Conservation (phyloP, 331 rosid genomes). For the Rhamnella rubrinervis region DNA sequence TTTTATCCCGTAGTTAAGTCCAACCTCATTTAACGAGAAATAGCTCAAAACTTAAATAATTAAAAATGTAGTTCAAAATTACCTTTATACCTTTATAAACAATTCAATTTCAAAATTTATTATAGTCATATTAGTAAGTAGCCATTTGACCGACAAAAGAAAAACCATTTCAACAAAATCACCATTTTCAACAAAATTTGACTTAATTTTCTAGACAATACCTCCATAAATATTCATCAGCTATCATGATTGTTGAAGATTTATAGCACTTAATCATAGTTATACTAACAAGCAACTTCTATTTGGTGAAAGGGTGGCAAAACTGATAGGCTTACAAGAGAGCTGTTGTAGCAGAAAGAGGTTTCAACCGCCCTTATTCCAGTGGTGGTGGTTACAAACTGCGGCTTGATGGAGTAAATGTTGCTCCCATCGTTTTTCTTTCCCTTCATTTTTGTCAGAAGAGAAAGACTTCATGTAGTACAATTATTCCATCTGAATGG, state of each 20-base stretch:
- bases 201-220: too few species aligned
- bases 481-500: background rate
- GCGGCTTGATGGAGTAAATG: conserved; percentile 47
- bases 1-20: too few species aligned
- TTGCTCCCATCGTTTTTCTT: background rate
- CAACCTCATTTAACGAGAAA: too few species aligned
- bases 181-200: too few species aligned
- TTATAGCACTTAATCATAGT: conserved; percentile 10
- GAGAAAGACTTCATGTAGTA: background rate
- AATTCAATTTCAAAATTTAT: too few species aligned
- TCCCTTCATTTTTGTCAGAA: background rate
- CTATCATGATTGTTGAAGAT: background rate
- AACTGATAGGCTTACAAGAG: conserved; percentile 90
- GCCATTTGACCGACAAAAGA: too few species aligned
- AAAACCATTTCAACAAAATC: too few species aligned
- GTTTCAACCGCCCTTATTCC: conserved; percentile 87
- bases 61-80: too few species aligned
- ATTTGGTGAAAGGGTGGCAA: conserved; percentile 67
- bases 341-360: conserved; percentile 92
- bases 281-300: conserved; percentile 13
- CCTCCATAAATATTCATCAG: background rate
- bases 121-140: too few species aligned
- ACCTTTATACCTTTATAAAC: too few species aligned
- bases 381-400: conserved; percentile 70
- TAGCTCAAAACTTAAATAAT: too few species aligned